phyloP scores from a whole-genome alignment of 257 asterid genomes.

The Parsonsia alboflavescens region DNA sequence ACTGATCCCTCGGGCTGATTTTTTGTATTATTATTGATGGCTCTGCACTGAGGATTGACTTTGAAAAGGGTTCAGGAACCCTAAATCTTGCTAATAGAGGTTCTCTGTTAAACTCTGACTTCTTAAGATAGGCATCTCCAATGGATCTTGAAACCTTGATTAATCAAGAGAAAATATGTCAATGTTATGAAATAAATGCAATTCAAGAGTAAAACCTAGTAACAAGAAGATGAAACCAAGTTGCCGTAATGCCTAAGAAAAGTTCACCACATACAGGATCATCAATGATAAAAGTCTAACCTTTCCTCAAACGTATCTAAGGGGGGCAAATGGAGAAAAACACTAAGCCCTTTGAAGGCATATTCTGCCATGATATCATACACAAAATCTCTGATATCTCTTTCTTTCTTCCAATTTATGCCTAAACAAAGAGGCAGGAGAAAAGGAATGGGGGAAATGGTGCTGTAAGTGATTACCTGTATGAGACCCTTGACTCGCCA shows the following conservation, averaged over 20 bases:
- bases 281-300: not conserved
- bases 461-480: slow-evolving; percentile 45
- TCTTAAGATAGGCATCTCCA: slow-evolving; percentile 93
- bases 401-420: not conserved
- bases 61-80: slow-evolving; percentile 50
- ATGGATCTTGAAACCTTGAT: slow-evolving; percentile 82
- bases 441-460: not conserved
- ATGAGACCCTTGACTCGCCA: slow-evolving; percentile 98
- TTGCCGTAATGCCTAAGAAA: not conserved
- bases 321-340: not conserved
- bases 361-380: not conserved
- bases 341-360: not conserved
- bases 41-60: slow-evolving; percentile 72
- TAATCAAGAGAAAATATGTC: not conserved
- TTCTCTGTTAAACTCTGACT: slow-evolving; percentile 69
- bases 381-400: not conserved
- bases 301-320: not conserved
- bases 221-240: not conserved
- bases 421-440: not conserved
- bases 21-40: slow-evolving; percentile 70
- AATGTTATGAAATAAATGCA: too few species aligned
- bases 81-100: slow-evolving; percentile 75
- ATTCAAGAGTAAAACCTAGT: not conserved
- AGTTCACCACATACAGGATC: not conserved
- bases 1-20: slow-evolving; percentile 57